Percentiles rank a stretch among this genome's conserved stretches.
phyloP scores from a whole-genome alignment of 2,329 filamentous ascomycete species.

The Neonectria sp. region DNA sequence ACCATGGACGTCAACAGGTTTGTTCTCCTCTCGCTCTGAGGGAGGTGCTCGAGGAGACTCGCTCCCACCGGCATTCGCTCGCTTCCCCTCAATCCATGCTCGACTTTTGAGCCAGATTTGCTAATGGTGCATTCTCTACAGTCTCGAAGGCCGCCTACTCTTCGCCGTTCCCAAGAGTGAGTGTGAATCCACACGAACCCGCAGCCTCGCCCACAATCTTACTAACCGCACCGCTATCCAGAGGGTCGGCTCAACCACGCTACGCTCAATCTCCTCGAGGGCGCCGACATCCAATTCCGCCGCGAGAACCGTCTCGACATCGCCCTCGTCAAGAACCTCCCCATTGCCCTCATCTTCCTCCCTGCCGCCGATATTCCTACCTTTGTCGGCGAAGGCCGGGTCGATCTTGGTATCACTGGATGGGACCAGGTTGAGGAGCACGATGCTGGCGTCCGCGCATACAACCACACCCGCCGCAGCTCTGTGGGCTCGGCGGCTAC shows the following conservation, averaged over 20 bases:
- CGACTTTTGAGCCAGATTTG: slow-evolving; percentile 12
- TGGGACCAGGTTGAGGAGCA: slow-evolving; percentile 94
- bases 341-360: slow-evolving; percentile 95
- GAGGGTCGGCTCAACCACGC: slow-evolving; percentile 94
- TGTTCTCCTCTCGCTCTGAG: slow-evolving; percentile 45
- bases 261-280: slow-evolving; percentile 90
- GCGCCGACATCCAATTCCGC: slow-evolving; percentile 96
- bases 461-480: slow-evolving; percentile 64
- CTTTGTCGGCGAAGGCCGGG: slow-evolving; percentile 94
- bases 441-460: slow-evolving; percentile 73
- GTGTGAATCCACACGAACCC: slow-evolving; percentile 55
- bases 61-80: not conserved
- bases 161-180: slow-evolving; percentile 99
- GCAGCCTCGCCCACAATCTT: not conserved
- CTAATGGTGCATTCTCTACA: slow-evolving; percentile 55
- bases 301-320: slow-evolving; percentile 97
- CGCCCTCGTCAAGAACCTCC: slow-evolving; percentile 96
- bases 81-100: slow-evolving; percentile 5
- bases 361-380: slow-evolving; percentile 97
- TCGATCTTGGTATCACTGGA: slow-evolving; percentile 95
- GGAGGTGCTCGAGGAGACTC: not conserved
- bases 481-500: slow-evolving; percentile 50
- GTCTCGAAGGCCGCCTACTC: slow-evolving; percentile 91
- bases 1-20: slow-evolving; percentile 70
- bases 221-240: slow-evolving; percentile 53